Percentiles rank a stretch among this genome's conserved stretches.
Evolutionary conservation across 2,329 filamentous ascomycete genomes (phyloP).

Genomic region (Coleophoma eucalyptorum): DNA sequence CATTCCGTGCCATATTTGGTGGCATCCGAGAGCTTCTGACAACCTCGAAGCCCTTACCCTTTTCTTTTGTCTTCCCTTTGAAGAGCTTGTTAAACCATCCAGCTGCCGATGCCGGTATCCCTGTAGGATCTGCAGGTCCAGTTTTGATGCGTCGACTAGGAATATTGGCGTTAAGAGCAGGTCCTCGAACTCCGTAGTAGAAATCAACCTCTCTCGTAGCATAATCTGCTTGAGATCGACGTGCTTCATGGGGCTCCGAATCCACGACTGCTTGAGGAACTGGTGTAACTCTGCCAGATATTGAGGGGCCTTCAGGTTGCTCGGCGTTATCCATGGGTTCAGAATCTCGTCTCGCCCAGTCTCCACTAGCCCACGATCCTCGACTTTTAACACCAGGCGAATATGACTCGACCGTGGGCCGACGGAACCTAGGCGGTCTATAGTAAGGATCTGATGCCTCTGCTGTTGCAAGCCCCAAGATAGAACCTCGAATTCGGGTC

Average conservation of each 20-base stretch:
- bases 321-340: slow-evolving; percentile 34
- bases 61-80: slow-evolving; percentile 85
- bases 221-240: slow-evolving; percentile 65
- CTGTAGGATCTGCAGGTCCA: slow-evolving; percentile 90
- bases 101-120: slow-evolving; percentile 82
- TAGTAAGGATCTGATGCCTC: slow-evolving; percentile 78
- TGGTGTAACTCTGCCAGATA: slow-evolving; percentile 42
- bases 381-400: slow-evolving; percentile 35
- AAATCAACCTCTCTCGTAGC: slow-evolving; percentile 94
- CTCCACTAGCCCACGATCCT: slow-evolving; percentile 40
- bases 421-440: slow-evolving; percentile 72
- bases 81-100: slow-evolving; percentile 84
- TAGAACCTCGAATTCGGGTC: slow-evolving; percentile 28
- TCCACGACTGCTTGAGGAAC: slow-evolving; percentile 33
- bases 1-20: slow-evolving; percentile 56
- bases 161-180: slow-evolving; percentile 76
- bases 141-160: slow-evolving; percentile 85
- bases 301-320: slow-evolving; percentile 32
- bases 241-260: slow-evolving; percentile 16
- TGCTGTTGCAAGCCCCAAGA: slow-evolving; percentile 41
- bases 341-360: slow-evolving; percentile 32
- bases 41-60: slow-evolving; percentile 94
- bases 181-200: slow-evolving; percentile 90
- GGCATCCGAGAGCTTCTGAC: slow-evolving; percentile 87
- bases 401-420: slow-evolving; percentile 54